Evolutionary conservation across 169 alveolate genomes (phyloP).

Genomic region (Neospora caninum): DNA sequence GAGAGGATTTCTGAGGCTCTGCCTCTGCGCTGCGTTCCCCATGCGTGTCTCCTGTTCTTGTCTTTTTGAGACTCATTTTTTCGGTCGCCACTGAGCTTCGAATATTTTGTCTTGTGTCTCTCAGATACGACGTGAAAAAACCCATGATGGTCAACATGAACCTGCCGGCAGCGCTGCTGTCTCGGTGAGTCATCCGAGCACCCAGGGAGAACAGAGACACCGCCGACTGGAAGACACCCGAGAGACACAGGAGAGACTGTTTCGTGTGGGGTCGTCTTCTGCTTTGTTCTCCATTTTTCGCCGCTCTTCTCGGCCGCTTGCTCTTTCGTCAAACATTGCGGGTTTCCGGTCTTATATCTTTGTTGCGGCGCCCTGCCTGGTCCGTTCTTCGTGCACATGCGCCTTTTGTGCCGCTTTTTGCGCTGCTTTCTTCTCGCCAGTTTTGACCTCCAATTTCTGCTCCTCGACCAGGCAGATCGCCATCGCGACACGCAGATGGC

Average conservation of each 20-base stretch:
- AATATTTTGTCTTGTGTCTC: not conserved
- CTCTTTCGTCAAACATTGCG: no score
- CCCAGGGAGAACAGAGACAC: no score
- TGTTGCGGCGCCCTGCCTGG: no score
- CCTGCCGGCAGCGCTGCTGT: conserved; percentile 95
- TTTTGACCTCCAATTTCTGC: conserved; percentile 69
- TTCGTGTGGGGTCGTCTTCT: no score
- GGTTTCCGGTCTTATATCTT: no score
- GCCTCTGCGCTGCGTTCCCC: not conserved
- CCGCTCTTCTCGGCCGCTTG: no score
- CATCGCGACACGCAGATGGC: conserved; percentile 78
- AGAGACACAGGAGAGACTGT: not conserved
- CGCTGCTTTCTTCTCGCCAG: not conserved
- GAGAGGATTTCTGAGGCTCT: no score
- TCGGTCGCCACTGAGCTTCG: not conserved
- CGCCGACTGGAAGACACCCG: not conserved
- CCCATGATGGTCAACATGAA: conserved; percentile 98
- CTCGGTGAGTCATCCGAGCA: conserved; percentile 5
- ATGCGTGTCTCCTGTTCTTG: not conserved
- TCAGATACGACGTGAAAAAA: conserved; percentile 94
- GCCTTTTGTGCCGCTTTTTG: no score
- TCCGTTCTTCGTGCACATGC: no score
- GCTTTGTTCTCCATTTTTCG: no score
- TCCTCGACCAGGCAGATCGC: conserved; percentile 77
- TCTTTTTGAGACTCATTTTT: not conserved